Evolutionary conservation across 805 yeast species (phyloP), one percentile per base, ranked within the genome.

Genomic region (Spencermartinsiella europaea): DNA sequence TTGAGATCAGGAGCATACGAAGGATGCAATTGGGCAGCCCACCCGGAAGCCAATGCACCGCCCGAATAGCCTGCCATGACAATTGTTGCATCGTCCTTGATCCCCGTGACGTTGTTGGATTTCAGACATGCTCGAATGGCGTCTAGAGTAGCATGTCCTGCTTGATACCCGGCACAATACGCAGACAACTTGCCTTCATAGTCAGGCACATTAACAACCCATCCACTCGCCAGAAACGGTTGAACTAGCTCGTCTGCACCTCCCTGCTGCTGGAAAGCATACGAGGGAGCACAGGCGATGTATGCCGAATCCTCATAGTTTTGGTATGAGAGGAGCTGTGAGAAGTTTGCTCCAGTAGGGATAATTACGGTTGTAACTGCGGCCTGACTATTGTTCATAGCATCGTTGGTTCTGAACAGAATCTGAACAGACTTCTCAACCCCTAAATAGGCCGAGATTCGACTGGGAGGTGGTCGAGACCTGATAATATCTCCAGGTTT

Each of bases 51-150:
- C 58, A 91, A 80, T 63, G 76, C 80, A 55, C 79, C 74, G 52
- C 83, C 88, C 48, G 79, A 79, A 59, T 81, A 81, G 7, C 95
- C 74, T 91, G 95, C 93, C 34, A 87, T 86, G n/a, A 95, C 96
- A 57, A 85, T 85, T 34, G 22, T 28, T 17, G 50, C 47, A 31
- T 51, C 48, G 22, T 27, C 14, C 17, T 45, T 37, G 20, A 71
- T 73, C 54, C 77, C 79, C 16, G 54, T 48, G 40, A 44, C 20
- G 38, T 45, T 34, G 25, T 34, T 34, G 17, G 55, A 46, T 17
- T 36, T 34, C 38, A 54, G 49, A 28, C 39, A 53, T 2, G 63
- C 64, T 12, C 56, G 46, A 12, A 60, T 34, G 3, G 61, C 57
- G 44, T 60, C 62, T 15, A 60, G 48, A 16, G 54, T 52, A 12